Conservation (phyloP, 2,329 filamentous ascomycete genomes). For the Myriangium duriaei region DNA sequence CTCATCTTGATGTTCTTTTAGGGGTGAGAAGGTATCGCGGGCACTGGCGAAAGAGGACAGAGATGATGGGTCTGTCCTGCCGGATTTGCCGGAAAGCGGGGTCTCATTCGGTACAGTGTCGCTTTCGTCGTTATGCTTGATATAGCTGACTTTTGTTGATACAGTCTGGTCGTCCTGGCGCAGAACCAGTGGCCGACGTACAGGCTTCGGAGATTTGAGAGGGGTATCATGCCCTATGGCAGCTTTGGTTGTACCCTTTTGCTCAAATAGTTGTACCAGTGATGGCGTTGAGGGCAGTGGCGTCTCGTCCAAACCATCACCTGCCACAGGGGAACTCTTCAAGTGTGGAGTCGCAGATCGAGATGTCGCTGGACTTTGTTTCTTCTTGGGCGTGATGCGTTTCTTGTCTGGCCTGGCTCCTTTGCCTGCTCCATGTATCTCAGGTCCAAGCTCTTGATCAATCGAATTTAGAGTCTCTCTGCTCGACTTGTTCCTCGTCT, state of each 20-base stretch:
- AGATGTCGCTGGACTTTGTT: not conserved
- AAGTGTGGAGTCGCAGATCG: not conserved
- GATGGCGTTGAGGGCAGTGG: slow-evolving; percentile 51
- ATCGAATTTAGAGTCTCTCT: not conserved
- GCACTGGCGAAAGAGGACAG: slow-evolving; percentile 5
- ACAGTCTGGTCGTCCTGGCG: slow-evolving; percentile 7
- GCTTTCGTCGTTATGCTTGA: not conserved
- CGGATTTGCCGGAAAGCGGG: slow-evolving; percentile 4
- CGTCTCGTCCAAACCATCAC: slow-evolving; percentile 36
- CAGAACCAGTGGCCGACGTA: slow-evolving; percentile 13
- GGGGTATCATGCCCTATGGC: slow-evolving; percentile 19
- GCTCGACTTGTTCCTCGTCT: not conserved
- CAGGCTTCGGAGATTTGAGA: slow-evolving; percentile 31
- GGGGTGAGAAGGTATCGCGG: slow-evolving; percentile 5
- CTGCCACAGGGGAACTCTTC: not conserved
- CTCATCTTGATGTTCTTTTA: not conserved
- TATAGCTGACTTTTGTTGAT: slow-evolving; percentile 1
- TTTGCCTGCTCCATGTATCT: not conserved
- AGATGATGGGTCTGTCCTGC: slow-evolving; percentile 2
- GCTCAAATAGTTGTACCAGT: slow-evolving; percentile 58
- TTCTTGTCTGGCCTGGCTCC: not conserved
- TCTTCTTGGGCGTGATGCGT: not conserved
- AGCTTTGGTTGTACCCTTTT: slow-evolving; percentile 21
- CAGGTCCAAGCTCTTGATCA: not conserved
- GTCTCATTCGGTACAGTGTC: not conserved